phyloP scores from a whole-genome alignment of 768 basidiomycete species.

The Pleurotus ostreatus region DNA sequence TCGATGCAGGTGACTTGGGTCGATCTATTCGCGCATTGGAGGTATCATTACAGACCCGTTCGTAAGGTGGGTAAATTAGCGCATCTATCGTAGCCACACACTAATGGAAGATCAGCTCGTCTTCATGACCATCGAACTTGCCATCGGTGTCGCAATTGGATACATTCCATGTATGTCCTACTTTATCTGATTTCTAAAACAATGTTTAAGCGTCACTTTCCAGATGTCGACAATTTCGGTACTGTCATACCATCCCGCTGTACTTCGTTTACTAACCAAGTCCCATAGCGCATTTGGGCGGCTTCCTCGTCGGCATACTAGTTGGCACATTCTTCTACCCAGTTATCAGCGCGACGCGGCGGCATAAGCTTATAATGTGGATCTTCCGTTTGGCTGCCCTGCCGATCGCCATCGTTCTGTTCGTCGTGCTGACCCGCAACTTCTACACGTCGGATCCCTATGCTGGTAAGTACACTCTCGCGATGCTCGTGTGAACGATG shows the following conservation, averaged over 20 bases:
- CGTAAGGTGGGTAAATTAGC: constrained; percentile 48
- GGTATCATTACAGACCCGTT: constrained; percentile 77
- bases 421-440: constrained; percentile 78
- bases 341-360: constrained; percentile 75
- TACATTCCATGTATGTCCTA: constrained; percentile 68
- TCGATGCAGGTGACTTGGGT: constrained; percentile 67
- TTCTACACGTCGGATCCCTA: constrained; percentile 90
- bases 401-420: constrained; percentile 74
- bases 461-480: constrained; percentile 49
- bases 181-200: neutral
- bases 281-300: constrained; percentile 74
- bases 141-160: constrained; percentile 81
- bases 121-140: constrained; percentile 82
- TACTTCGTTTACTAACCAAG: neutral
- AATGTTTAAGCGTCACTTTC: constrained; percentile 1
- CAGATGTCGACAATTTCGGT: constrained; percentile 91
- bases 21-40: constrained; percentile 91
- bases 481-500: neutral
- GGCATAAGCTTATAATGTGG: constrained; percentile 73
- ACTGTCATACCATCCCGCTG: neutral
- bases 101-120: constrained; percentile 47
- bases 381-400: constrained; percentile 67
- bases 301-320: constrained; percentile 81
- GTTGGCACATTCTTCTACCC: constrained; percentile 85
- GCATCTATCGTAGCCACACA: too few species aligned